A percentile compares a stretch with the other conserved stretches of the same genome.
phyloP scores from a whole-genome alignment of 192 early-diverging fungal species.

The Backusella australiensis region DNA sequence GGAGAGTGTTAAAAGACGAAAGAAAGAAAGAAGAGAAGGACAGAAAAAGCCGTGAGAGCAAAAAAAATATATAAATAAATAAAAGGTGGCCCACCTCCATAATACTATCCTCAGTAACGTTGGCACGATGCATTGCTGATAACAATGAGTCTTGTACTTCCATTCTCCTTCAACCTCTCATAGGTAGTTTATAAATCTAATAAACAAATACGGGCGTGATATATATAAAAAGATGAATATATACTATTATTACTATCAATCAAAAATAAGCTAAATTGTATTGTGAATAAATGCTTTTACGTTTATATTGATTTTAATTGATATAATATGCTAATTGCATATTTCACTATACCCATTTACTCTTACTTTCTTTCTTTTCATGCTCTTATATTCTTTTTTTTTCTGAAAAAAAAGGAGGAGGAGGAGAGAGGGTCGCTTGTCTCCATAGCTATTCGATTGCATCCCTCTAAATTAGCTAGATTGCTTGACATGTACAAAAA shows the following conservation, averaged over 20 bases:
- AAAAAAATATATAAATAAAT: neutral
- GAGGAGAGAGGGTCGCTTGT: neutral
- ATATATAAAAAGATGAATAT: neutral
- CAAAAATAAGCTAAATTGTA: neutral
- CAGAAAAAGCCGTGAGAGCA: neutral
- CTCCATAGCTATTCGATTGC: neutral
- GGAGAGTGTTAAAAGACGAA: neutral
- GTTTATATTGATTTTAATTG: slow-evolving; percentile 6
- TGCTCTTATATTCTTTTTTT: neutral
- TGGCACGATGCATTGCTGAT: slow-evolving; percentile 1
- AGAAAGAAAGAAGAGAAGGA: neutral
- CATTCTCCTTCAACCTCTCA: neutral
- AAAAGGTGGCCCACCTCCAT: neutral
- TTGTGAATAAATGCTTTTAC: neutral
- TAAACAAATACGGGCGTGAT: neutral
- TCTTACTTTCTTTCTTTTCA: neutral
- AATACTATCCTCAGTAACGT: neutral
- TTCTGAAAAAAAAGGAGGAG: neutral
- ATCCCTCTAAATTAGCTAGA: neutral
- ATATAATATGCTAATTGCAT: neutral
- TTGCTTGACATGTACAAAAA: neutral
- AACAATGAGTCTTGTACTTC: neutral
- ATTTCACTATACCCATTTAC: neutral
- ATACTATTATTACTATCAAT: slow-evolving; percentile 1
- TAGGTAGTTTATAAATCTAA: slow-evolving; percentile 1